These are phyloP conservation scores for Syncephalastrum sp. DNA, from an alignment of 371 early-diverging fungal genomes.

Conservation along the genomic window DNA sequence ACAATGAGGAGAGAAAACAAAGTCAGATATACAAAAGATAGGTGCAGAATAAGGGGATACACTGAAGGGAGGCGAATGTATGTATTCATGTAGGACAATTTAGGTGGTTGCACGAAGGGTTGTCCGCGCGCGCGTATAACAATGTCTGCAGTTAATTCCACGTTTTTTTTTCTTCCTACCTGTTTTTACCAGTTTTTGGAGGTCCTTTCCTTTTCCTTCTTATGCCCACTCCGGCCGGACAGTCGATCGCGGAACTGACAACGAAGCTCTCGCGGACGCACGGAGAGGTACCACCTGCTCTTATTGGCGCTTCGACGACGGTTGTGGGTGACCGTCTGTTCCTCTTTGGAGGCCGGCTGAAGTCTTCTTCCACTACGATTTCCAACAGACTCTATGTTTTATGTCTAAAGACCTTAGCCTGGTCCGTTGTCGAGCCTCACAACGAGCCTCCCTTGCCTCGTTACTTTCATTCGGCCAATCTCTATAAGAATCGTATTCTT, in stretches of 20 bases:
- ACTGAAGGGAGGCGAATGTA: too few relatives aligned
- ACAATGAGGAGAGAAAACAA: too few relatives aligned
- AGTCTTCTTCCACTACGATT: slow-evolving; percentile 49
- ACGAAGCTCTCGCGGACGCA: slow-evolving; percentile 37
- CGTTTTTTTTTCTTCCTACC: slow-evolving; percentile 3
- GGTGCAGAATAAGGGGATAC: too few relatives aligned
- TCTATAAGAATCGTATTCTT: slow-evolving; percentile 37
- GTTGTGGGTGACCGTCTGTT: slow-evolving; percentile 55
- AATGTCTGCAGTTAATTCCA: neutral
- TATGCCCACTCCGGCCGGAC: slow-evolving; percentile 3
- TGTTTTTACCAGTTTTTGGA: slow-evolving; percentile 3
- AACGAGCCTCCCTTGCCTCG: slow-evolving; percentile 40
- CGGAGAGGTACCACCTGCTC: slow-evolving; percentile 60
- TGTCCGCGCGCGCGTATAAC: too few relatives aligned
- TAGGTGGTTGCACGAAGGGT: too few relatives aligned
- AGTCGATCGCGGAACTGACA: slow-evolving; percentile 42
- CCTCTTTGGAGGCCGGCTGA: slow-evolving; percentile 69
- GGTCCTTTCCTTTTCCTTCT: slow-evolving; percentile 12
- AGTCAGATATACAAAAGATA: too few relatives aligned
- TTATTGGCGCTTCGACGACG: slow-evolving; percentile 66
- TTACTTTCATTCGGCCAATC: slow-evolving; percentile 77
- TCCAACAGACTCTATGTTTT: slow-evolving; percentile 61
- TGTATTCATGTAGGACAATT: too few relatives aligned
- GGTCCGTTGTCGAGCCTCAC: slow-evolving; percentile 23
- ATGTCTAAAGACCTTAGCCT: slow-evolving; percentile 38